Percentiles rank a stretch among this genome's conserved stretches.
Evolutionary conservation across 352 stramenopile species (phyloP).

Genomic region (Phytophthora pluvialis): DNA sequence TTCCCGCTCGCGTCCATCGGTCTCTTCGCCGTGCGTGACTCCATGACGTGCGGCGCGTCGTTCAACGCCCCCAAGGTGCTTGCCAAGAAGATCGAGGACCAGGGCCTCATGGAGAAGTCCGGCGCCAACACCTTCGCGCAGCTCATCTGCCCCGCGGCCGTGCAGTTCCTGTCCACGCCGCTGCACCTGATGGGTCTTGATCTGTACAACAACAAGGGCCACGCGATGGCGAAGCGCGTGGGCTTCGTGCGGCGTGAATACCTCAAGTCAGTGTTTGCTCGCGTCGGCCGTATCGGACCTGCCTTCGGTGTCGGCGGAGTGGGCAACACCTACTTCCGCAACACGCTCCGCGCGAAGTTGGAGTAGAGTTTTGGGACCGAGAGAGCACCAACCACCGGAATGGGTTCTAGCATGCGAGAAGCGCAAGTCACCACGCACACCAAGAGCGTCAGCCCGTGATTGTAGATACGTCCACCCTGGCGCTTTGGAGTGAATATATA

Average conservation of each 20-base stretch:
- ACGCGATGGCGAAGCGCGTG: conserved; percentile 39
- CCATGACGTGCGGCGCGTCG: conserved; percentile 84
- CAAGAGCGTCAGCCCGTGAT: conserved; percentile 10
- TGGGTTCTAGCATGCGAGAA: conserved; percentile 25
- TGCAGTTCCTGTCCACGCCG: conserved; percentile 91
- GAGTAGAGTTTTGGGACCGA: conserved; percentile 30
- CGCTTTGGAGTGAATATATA: conserved; percentile 33
- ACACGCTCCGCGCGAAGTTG: conserved; percentile 49
- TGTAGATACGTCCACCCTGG: conserved; percentile 6
- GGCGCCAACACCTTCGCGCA: conserved; percentile 73
- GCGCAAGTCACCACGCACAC: conserved; percentile 26
- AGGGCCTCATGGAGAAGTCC: conserved; percentile 50
- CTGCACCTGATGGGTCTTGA: conserved; percentile 90
- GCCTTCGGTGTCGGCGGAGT: conserved; percentile 91
- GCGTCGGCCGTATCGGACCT: conserved; percentile 87
- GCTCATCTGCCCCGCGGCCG: conserved; percentile 79
- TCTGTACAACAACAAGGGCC: conserved; percentile 85
- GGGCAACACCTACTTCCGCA: conserved; percentile 80
- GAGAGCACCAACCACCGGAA: conserved; percentile 16
- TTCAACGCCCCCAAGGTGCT: conserved; percentile 88
- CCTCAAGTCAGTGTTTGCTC: conserved; percentile 81
- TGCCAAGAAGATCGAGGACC: conserved; percentile 66
- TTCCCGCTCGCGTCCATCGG: conserved; percentile 84
- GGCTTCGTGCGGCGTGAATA: conserved; percentile 85
- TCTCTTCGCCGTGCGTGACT: conserved; percentile 90